Evolutionary conservation across 108 stramenopile genomes (phyloP).

Genomic region (Nitzschia sp.): DNA sequence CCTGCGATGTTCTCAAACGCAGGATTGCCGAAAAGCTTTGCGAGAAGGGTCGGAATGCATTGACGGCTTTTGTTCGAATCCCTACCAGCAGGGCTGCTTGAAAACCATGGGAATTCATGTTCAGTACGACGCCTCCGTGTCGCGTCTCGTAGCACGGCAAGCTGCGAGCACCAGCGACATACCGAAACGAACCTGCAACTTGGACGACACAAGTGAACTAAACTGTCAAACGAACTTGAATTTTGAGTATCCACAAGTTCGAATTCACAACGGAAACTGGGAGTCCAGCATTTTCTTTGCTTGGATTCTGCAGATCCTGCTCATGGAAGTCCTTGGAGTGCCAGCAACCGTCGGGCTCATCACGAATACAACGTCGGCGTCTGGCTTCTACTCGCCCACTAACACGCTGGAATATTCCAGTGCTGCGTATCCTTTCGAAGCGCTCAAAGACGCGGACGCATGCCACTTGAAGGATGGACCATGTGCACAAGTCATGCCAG

Average conservation of each 20-base stretch:
- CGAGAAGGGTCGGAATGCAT: constrained; percentile 15
- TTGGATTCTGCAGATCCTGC: constrained; percentile 47
- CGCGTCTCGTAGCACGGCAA: background rate
- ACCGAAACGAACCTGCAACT: constrained; percentile 23
- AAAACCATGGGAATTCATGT: background rate
- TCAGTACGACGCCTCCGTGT: background rate
- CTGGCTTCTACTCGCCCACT: constrained; percentile 11
- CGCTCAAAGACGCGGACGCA: background rate
- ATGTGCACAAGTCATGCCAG: constrained; percentile 39
- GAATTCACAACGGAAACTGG: constrained; percentile 40
- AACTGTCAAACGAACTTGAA: background rate
- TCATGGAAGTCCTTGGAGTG: constrained; percentile 36
- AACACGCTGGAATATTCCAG: background rate
- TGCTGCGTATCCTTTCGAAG: constrained; percentile 1
- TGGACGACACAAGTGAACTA: constrained; percentile 10
- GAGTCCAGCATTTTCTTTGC: constrained; percentile 28
- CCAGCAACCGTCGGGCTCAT: constrained; percentile 31
- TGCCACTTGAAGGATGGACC: background rate
- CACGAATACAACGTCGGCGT: background rate
- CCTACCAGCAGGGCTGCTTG: constrained; percentile 38
- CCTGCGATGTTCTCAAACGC: no score
- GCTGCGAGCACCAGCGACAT: background rate
- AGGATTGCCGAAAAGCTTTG: constrained; percentile 12
- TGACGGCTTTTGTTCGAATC: constrained; percentile 39
- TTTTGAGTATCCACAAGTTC: constrained; percentile 40